Percentiles rank a stretch among this genome's conserved stretches.
Conservation (phyloP, 106 monocot species). For the Platanthera guangdongensis region DNA sequence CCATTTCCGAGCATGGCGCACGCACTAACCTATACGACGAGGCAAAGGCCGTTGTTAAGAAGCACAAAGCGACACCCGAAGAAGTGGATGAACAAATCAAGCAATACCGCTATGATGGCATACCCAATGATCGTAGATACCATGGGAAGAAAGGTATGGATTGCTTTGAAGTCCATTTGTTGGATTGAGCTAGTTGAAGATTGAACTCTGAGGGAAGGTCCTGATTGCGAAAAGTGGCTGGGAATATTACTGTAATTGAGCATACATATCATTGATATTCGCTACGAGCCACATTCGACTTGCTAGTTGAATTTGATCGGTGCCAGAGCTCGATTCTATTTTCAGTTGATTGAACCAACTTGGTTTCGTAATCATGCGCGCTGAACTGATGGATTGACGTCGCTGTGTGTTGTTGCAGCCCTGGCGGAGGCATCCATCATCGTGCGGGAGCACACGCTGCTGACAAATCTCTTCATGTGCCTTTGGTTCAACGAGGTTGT, state of each 20-base stretch:
- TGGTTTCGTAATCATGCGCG: not conserved
- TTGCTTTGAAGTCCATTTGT: too few relatives aligned
- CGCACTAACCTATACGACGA: constrained; percentile 80
- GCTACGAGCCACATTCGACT: too few relatives aligned
- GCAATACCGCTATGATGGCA: constrained; percentile 66
- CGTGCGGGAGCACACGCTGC: constrained; percentile 67
- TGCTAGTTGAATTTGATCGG: too few relatives aligned
- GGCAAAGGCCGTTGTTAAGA: constrained; percentile 68
- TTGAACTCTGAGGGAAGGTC: too few relatives aligned
- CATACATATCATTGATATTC: too few relatives aligned
- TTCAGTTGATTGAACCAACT: too few relatives aligned
- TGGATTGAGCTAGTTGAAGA: too few relatives aligned
- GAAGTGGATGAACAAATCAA: constrained; percentile 73
- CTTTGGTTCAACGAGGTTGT: constrained; percentile 97
- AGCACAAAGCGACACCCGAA: constrained; percentile 85
- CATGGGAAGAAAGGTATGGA: constrained; percentile 82
- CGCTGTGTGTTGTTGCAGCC: constrained; percentile 34
- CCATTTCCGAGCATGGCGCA: constrained; percentile 92
- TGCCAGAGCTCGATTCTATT: too few relatives aligned
- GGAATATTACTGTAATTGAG: too few relatives aligned
- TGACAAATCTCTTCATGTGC: constrained; percentile 65
- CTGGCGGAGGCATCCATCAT: constrained; percentile 82
- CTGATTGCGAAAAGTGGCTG: too few relatives aligned
- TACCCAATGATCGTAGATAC: constrained; percentile 49
- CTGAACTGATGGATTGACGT: not conserved